Conservation (phyloP, 2,329 filamentous ascomycete species). For the Mariannaea elegans region DNA sequence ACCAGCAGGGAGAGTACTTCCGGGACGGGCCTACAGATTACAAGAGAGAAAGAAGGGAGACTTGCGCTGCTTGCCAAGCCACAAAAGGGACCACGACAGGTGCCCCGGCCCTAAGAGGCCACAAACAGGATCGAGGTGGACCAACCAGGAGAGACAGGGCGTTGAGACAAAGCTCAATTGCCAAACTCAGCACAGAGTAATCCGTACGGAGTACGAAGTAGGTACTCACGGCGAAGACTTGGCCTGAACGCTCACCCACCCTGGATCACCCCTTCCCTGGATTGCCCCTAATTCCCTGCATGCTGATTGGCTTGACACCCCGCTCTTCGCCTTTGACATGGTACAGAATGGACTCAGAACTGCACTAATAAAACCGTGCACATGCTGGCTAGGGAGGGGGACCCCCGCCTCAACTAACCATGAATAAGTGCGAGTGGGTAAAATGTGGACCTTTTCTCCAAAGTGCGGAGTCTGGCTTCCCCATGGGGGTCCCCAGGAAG, state of each 20-base stretch:
- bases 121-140: conserved; percentile 6
- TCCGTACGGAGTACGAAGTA: too few species aligned
- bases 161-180: conserved; percentile 8
- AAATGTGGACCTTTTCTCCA: conserved; percentile 32
- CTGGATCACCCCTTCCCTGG: neutral
- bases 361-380: neutral
- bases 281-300: neutral
- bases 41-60: neutral
- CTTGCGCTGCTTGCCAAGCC: conserved; percentile 4
- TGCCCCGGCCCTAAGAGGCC: neutral
- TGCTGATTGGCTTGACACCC: neutral
- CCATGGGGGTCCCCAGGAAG: conserved; percentile 26
- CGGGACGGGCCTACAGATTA: neutral
- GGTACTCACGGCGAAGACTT: conserved; percentile 33
- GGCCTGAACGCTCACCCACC: conserved; percentile 12
- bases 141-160: conserved; percentile 22
- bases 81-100: conserved; percentile 7
- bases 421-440: conserved; percentile 18
- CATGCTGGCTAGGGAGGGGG: neutral
- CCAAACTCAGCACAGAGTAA: conserved; percentile 17
- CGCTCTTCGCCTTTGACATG: neutral
- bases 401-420: conserved; percentile 11
- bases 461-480: conserved; percentile 35
- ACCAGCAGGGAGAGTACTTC: conserved; percentile 13
- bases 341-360: neutral